A percentile compares a stretch with the other conserved stretches of the same genome.
These are phyloP conservation scores for Debaryomyces fabryi DNA, from an alignment of 1,139 yeast genomes.

Conservation along the genomic window DNA sequence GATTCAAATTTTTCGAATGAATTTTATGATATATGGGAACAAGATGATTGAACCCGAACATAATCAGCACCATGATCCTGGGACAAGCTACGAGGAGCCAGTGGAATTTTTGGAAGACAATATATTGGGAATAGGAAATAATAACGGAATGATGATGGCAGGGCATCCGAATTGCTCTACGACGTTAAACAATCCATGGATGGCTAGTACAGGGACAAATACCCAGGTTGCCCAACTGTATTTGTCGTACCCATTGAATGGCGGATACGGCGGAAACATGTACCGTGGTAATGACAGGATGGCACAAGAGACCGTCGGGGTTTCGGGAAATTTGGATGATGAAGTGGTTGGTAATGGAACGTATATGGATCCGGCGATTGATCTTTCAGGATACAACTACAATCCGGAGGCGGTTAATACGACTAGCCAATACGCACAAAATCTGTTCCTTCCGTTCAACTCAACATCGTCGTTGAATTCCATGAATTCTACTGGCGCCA, in stretches of 20 bases:
- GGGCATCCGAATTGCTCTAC: neutral
- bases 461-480: neutral
- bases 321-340: neutral
- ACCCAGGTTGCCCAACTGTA: neutral
- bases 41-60: constrained; percentile 2
- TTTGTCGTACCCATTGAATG: neutral
- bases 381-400: neutral
- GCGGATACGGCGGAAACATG: neutral
- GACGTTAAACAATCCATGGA: neutral
- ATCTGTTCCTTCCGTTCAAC: neutral
- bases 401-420: neutral
- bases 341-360: neutral
- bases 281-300: neutral
- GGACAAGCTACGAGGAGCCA: neutral
- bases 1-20: neutral
- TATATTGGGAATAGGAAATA: neutral
- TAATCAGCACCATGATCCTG: neutral
- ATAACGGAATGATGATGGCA: neutral
- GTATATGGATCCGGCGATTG: neutral
- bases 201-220: neutral
- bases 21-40: neutral
- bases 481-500: neutral
- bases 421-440: neutral
- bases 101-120: neutral
- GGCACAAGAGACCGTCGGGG: neutral